These are phyloP conservation scores for Citeromyces siamensis DNA, from an alignment of 1,139 yeast genomes.

Conservation along the genomic window DNA sequence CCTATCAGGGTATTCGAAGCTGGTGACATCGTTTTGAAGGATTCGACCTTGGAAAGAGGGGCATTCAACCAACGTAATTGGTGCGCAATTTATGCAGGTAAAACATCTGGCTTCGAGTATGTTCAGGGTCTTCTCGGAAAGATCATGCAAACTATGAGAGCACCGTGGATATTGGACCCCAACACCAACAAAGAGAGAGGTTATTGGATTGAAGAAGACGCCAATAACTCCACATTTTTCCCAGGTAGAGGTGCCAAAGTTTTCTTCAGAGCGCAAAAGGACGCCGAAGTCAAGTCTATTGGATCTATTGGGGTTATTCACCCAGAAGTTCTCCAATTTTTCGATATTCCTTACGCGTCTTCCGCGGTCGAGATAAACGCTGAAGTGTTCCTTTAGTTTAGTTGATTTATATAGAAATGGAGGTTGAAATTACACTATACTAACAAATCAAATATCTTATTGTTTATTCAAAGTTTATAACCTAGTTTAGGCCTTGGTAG, in stretches of 20 bases:
- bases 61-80: slow-evolving; percentile 91
- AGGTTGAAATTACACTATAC: slow-evolving; percentile 4
- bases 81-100: slow-evolving; percentile 91
- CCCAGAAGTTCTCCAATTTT: slow-evolving; percentile 80
- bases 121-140: slow-evolving; percentile 94
- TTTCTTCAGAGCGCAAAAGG: slow-evolving; percentile 54
- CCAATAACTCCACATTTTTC: slow-evolving; percentile 64
- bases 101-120: slow-evolving; percentile 86
- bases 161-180: slow-evolving; percentile 64
- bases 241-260: slow-evolving; percentile 96
- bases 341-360: slow-evolving; percentile 89
- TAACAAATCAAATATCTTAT: slow-evolving; percentile 5
- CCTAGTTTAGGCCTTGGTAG: slow-evolving; percentile 41
- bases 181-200: slow-evolving; percentile 51
- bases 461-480: too few relatives aligned
- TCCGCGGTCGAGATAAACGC: slow-evolving; percentile 85
- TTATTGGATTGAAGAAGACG: slow-evolving; percentile 72
- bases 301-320: slow-evolving; percentile 93
- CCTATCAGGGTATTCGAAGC: slow-evolving; percentile 93
- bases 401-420: neutral
- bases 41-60: slow-evolving; percentile 69
- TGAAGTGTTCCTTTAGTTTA: slow-evolving; percentile 59
- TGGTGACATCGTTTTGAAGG: slow-evolving; percentile 89
- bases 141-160: slow-evolving; percentile 91
- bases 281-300: slow-evolving; percentile 41